phyloP scores from a whole-genome alignment of 768 basidiomycete species.

The Pilatotrama ljubarskyi region DNA sequence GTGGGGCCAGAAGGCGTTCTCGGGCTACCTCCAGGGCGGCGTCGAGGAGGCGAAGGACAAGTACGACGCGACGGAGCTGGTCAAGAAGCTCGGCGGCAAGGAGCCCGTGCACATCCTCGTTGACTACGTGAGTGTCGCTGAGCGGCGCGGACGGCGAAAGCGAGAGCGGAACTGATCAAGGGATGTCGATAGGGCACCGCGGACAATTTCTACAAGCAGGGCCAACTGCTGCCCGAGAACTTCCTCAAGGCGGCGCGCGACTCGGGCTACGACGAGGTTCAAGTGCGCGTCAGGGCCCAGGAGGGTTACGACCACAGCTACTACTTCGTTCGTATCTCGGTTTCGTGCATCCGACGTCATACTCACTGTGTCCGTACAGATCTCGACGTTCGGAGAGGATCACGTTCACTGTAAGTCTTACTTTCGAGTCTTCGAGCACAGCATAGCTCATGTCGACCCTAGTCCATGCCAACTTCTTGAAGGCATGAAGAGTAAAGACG shows the following conservation, averaged over 20 bases:
- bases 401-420: slow-evolving; percentile 78
- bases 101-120: slow-evolving; percentile 77
- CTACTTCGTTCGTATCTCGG: slow-evolving; percentile 63
- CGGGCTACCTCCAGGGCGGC: slow-evolving; percentile 78
- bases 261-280: slow-evolving; percentile 68
- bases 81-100: slow-evolving; percentile 52
- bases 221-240: slow-evolving; percentile 88
- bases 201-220: slow-evolving; percentile 82
- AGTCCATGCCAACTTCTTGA: slow-evolving; percentile 90
- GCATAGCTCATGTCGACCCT: slow-evolving; percentile 25
- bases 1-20: slow-evolving; percentile 94
- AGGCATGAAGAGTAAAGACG: slow-evolving; percentile 47
- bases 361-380: slow-evolving; percentile 41
- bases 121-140: slow-evolving; percentile 65
- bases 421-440: slow-evolving; percentile 11
- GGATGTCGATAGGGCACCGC: slow-evolving; percentile 56
- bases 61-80: slow-evolving; percentile 87
- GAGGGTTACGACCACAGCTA: slow-evolving; percentile 89
- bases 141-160: not conserved
- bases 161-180: not conserved
- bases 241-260: slow-evolving; percentile 79
- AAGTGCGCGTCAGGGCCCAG: slow-evolving; percentile 78
- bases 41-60: slow-evolving; percentile 66
- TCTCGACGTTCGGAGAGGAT: slow-evolving; percentile 87
- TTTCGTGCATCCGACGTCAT: not conserved